A percentile compares a stretch with the other conserved stretches of the same genome.
Evolutionary conservation across 2,329 filamentous ascomycete genomes (phyloP).

Genomic region (Fusarium sterilihyphosum): DNA sequence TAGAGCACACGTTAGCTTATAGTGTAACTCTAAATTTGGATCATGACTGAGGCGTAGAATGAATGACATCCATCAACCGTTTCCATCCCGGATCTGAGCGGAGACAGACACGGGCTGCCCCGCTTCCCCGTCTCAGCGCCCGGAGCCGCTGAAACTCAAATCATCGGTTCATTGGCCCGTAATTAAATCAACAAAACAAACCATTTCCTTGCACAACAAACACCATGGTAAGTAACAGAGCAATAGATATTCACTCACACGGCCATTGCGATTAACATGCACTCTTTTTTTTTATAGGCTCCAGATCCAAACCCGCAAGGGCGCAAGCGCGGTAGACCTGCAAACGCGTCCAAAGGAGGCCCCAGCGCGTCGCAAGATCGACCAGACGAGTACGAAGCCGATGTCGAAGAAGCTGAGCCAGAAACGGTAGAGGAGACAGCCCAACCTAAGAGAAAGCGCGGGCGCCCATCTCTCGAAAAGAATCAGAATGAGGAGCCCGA

Average conservation of each 20-base stretch:
- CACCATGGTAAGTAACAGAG: constrained; percentile 20
- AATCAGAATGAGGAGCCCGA: neutral
- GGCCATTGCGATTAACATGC: neutral
- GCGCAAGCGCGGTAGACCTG: constrained; percentile 56
- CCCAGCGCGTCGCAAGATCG: constrained; percentile 41
- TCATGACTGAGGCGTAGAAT: constrained; percentile 12
- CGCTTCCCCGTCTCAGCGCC: constrained; percentile 25
- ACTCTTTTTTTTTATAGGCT: constrained; percentile 24
- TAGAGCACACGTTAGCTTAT: neutral
- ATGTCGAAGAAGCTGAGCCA: constrained; percentile 35
- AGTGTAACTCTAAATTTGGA: constrained; percentile 1
- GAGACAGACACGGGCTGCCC: constrained; percentile 27
- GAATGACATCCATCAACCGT: constrained; percentile 3
- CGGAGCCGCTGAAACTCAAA: constrained; percentile 31
- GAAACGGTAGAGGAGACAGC: constrained; percentile 21
- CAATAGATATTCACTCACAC: neutral
- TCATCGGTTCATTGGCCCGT: constrained; percentile 8
- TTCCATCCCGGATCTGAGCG: constrained; percentile 6
- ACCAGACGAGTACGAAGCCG: constrained; percentile 39
- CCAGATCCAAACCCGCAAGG: constrained; percentile 47
- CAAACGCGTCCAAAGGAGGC: constrained; percentile 52
- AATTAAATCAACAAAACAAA: constrained; percentile 25
- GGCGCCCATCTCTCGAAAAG: constrained; percentile 44
- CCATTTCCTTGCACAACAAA: neutral
- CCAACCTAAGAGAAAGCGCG: constrained; percentile 51